Conservation (phyloP, 805 yeast species). For the Kockiozyma suomiensis region DNA sequence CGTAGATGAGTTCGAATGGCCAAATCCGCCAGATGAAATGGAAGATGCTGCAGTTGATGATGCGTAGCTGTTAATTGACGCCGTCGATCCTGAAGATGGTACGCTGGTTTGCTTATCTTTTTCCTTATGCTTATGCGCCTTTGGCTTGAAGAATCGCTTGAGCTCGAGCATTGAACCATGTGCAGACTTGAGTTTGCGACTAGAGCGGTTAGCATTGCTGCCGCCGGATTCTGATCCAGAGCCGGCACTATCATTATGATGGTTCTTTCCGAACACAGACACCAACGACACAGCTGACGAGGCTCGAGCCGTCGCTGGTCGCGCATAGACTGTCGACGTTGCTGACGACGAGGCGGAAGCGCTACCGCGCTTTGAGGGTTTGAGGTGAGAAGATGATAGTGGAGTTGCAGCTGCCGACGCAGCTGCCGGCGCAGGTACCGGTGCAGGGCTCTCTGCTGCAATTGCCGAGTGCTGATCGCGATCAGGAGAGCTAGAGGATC, state of each 20-base stretch:
- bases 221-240: slow-evolving; percentile 18
- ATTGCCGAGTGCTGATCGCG: slow-evolving; percentile 2
- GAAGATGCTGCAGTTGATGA: slow-evolving; percentile 17
- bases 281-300: slow-evolving; percentile 34
- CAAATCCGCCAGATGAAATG: slow-evolving; percentile 12
- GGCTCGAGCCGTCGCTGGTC: slow-evolving; percentile 28
- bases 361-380: background rate
- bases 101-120: slow-evolving; percentile 8
- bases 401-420: slow-evolving; percentile 4
- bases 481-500: background rate
- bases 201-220: background rate
- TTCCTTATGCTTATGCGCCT: slow-evolving; percentile 38
- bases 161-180: slow-evolving; percentile 45
- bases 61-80: slow-evolving; percentile 15
- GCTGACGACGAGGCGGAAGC: background rate
- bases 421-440: slow-evolving; percentile 12
- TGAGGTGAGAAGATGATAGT: background rate
- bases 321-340: slow-evolving; percentile 9
- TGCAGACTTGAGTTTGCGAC: slow-evolving; percentile 26
- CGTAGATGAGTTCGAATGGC: slow-evolving; percentile 25
- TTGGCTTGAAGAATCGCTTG: slow-evolving; percentile 51
- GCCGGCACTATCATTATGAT: slow-evolving; percentile 28
- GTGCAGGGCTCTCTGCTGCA: background rate
- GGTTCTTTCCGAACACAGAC: slow-evolving; percentile 31
- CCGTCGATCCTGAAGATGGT: slow-evolving; percentile 14